A percentile compares a stretch with the other conserved stretches of the same genome.
These are phyloP conservation scores for Suillus fuscotomentosus DNA, from an alignment of 768 basidiomycete genomes.

Conservation along the genomic window DNA sequence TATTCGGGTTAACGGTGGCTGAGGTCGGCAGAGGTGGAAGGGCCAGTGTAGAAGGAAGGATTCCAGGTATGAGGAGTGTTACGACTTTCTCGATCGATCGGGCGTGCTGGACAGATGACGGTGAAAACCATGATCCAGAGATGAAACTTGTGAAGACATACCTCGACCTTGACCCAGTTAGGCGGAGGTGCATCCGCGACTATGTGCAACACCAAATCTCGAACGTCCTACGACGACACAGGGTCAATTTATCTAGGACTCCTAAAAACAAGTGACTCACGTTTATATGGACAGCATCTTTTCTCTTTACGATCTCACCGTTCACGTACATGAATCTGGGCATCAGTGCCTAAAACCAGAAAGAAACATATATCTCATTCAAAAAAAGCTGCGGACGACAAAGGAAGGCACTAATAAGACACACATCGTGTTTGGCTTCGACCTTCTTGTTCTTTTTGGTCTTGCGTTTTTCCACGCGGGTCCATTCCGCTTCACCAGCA, in stretches of 20 bases:
- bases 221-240: slow-evolving; percentile 61
- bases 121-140: slow-evolving; percentile 5
- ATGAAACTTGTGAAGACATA: slow-evolving; percentile 29
- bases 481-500: slow-evolving; percentile 52
- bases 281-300: slow-evolving; percentile 75
- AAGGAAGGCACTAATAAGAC: slow-evolving; percentile 24
- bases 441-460: slow-evolving; percentile 63
- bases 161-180: slow-evolving; percentile 85
- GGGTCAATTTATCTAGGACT: not conserved
- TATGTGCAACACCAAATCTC: slow-evolving; percentile 83
- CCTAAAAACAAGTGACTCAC: slow-evolving; percentile 42
- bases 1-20: slow-evolving; percentile 54
- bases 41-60: slow-evolving; percentile 71
- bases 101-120: slow-evolving; percentile 52
- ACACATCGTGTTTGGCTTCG: slow-evolving; percentile 60
- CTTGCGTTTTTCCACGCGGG: slow-evolving; percentile 70
- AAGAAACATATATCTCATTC: slow-evolving; percentile 11
- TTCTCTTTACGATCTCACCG: slow-evolving; percentile 69
- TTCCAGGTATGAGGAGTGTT: slow-evolving; percentile 79
- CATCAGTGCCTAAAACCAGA: slow-evolving; percentile 20
- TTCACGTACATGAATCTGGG: slow-evolving; percentile 84
- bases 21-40: slow-evolving; percentile 72
- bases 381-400: slow-evolving; percentile 1
- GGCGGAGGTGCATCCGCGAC: slow-evolving; percentile 81
- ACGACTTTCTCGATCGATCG: slow-evolving; percentile 77